These are phyloP conservation scores for Penicillium sp. DNA, from an alignment of 2,329 filamentous ascomycete species.

Conservation along the genomic window DNA sequence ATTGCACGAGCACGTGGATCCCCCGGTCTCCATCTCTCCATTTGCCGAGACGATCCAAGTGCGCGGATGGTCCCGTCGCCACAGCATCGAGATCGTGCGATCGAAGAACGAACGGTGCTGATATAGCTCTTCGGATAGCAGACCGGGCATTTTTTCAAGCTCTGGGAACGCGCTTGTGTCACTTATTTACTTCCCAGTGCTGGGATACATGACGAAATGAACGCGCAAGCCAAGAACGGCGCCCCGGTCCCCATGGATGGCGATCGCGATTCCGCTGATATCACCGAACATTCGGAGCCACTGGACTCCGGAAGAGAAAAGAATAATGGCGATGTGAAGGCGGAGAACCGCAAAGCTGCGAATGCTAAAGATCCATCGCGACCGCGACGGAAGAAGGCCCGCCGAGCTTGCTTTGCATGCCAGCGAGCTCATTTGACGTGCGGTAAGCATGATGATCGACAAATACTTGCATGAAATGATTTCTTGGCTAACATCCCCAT, in stretches of 20 bases:
- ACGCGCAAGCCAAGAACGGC: conserved; percentile 37
- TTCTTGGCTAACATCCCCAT: conserved; percentile 9
- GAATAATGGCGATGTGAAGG: conserved; percentile 50
- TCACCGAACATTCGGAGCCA: conserved; percentile 35
- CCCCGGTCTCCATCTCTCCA: background rate
- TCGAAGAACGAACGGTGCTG: conserved; percentile 6
- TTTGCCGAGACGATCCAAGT: conserved; percentile 10
- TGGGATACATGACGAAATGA: conserved; percentile 34
- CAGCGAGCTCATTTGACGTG: conserved; percentile 97
- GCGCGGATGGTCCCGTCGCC: conserved; percentile 22
- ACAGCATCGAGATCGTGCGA: conserved; percentile 14
- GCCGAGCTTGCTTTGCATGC: conserved; percentile 93
- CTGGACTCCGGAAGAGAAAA: conserved; percentile 49
- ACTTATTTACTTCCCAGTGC: background rate
- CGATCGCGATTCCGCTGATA: conserved; percentile 40
- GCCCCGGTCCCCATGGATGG: conserved; percentile 39
- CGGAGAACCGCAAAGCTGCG: conserved; percentile 63
- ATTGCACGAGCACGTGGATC: conserved; percentile 17
- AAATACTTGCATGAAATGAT: background rate
- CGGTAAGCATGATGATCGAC: conserved; percentile 65
- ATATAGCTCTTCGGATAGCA: conserved; percentile 1
- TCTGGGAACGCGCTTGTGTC: conserved; percentile 2
- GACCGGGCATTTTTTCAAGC: background rate
- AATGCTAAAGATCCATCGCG: conserved; percentile 85
- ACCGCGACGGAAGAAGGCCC: conserved; percentile 91